phyloP scores from a whole-genome alignment of 768 basidiomycete species.

The Trametes cingulata region DNA sequence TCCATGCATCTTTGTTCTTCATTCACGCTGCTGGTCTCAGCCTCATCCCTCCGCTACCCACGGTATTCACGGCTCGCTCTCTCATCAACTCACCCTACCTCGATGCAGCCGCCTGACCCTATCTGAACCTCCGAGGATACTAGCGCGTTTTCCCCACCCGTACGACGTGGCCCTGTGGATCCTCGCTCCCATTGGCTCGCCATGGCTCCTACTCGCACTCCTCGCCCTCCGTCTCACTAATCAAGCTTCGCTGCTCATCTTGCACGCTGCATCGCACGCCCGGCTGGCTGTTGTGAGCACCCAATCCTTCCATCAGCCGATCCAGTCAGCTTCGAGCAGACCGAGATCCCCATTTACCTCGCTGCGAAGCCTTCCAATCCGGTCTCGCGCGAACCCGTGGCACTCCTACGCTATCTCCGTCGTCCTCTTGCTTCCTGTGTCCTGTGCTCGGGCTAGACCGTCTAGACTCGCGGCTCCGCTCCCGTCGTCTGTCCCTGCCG shows the following conservation, averaged over 20 bases:
- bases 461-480: not conserved
- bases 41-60: not conserved
- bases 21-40: not conserved
- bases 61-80: conserved; percentile 6
- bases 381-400: not conserved
- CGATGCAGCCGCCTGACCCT: not conserved
- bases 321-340: not conserved
- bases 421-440: not conserved
- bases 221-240: not conserved
- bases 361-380: not conserved
- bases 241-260: not conserved
- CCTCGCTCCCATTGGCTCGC: not conserved
- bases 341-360: conserved; percentile 18
- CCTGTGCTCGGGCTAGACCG: not conserved
- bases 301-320: not conserved
- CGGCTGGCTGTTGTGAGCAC: not conserved
- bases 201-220: not conserved
- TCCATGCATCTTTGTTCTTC: not conserved
- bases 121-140: conserved; percentile 1
- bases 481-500: not conserved
- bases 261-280: not conserved
- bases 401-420: conserved; percentile 15
- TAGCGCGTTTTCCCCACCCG: conserved; percentile 1
- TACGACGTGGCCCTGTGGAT: not conserved
- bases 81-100: not conserved